phyloP scores from a whole-genome alignment of 768 basidiomycete genomes.

The Butyriboletus loyo region DNA sequence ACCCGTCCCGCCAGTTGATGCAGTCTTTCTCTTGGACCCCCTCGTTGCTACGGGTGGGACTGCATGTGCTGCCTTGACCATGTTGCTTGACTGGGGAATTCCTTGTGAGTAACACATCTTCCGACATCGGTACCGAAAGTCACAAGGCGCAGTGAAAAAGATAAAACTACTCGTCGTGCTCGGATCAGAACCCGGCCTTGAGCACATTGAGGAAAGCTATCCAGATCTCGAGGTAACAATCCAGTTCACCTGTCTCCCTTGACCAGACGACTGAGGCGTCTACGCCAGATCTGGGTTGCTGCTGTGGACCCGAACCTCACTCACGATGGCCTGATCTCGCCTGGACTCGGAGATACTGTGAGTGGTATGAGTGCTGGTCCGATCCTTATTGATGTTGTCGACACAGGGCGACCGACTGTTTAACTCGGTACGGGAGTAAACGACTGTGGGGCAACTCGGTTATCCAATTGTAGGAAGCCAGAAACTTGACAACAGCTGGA shows the following conservation, averaged over 20 bases:
- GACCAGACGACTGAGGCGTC: background rate
- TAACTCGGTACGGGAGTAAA: slow-evolving; percentile 56
- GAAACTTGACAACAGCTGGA: background rate
- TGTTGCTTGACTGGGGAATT: slow-evolving; percentile 85
- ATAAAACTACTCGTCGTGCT: slow-evolving; percentile 84
- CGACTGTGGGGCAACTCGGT: too few relatives aligned
- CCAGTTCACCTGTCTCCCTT: background rate
- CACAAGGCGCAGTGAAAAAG: slow-evolving; percentile 45
- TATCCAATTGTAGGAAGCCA: background rate
- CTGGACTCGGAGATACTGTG: slow-evolving; percentile 89
- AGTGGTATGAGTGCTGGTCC: slow-evolving; percentile 26
- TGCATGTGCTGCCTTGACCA: slow-evolving; percentile 79
- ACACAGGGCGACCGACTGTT: slow-evolving; percentile 80
- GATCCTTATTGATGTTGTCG: background rate
- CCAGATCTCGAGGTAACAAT: slow-evolving; percentile 74
- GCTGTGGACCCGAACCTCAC: slow-evolving; percentile 77
- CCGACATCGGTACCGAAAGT: background rate
- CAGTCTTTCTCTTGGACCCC: slow-evolving; percentile 87
- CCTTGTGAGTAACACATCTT: slow-evolving; percentile 42
- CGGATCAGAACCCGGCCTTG: slow-evolving; percentile 72
- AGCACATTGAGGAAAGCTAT: slow-evolving; percentile 57
- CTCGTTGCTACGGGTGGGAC: slow-evolving; percentile 94
- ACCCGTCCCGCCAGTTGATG: slow-evolving; percentile 67
- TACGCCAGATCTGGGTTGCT: slow-evolving; percentile 76
- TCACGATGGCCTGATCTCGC: slow-evolving; percentile 73